These are phyloP conservation scores for Solanum neorickii DNA, from an alignment of 257 asterid species.

Conservation along the genomic window DNA sequence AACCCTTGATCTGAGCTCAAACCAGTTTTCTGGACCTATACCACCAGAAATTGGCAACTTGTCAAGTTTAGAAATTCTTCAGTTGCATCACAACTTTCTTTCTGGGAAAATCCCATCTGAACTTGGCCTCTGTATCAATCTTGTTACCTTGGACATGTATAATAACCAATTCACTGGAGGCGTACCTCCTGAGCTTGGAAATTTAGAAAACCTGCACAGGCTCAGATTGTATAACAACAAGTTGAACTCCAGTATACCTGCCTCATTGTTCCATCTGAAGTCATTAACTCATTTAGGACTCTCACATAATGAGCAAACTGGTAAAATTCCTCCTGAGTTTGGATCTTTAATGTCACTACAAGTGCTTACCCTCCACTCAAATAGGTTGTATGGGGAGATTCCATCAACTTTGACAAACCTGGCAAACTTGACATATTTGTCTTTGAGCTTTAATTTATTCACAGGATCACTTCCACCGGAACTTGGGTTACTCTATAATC, in stretches of 20 bases:
- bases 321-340: constrained; percentile 36
- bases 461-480: constrained; percentile 47
- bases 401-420: constrained; percentile 47
- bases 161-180: constrained; percentile 41
- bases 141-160: constrained; percentile 27
- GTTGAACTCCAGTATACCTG: constrained; percentile 59
- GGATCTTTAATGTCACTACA: constrained; percentile 40
- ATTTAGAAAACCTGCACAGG: constrained; percentile 27
- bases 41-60: constrained; percentile 56
- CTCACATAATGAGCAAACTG: constrained; percentile 42
- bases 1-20: constrained; percentile 41
- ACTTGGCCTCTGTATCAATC: constrained; percentile 36
- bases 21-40: constrained; percentile 47
- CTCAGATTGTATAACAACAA: constrained; percentile 38
- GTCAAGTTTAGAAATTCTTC: constrained; percentile 32
- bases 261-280: constrained; percentile 33
- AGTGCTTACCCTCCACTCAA: constrained; percentile 62
- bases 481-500: constrained; percentile 46
- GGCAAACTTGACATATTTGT: constrained; percentile 48
- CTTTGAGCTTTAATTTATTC: constrained; percentile 52
- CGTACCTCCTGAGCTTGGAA: constrained; percentile 56
- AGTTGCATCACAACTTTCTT: constrained; percentile 34
- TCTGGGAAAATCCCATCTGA: constrained; percentile 62
- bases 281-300: constrained; percentile 44
- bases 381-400: constrained; percentile 50